These are phyloP conservation scores for Acer yangbiense DNA, from an alignment of 345 rosid species.

Conservation along the genomic window DNA sequence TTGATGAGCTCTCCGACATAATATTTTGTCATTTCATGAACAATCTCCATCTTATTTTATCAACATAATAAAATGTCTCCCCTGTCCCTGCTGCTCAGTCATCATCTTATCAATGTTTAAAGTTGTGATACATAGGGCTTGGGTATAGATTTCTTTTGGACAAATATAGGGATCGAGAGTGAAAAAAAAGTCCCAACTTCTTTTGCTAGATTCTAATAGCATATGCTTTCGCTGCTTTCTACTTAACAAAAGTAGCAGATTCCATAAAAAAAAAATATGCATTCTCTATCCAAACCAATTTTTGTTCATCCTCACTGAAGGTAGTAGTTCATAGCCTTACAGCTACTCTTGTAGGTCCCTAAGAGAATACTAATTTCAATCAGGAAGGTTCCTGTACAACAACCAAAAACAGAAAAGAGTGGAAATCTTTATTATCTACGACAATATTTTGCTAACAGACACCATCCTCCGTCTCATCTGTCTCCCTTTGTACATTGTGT, in stretches of 20 bases:
- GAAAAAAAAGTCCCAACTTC: not conserved
- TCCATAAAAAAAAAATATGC: not conserved
- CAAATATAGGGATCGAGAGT: not conserved
- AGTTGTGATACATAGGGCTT: not conserved
- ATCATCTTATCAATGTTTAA: not conserved
- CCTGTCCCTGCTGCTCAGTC: not conserved
- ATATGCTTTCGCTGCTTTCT: not conserved
- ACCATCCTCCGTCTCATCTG: not conserved
- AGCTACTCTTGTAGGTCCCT: not conserved
- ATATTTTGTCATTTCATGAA: not conserved
- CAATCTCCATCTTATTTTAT: not conserved
- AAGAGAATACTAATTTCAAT: too few relatives aligned
- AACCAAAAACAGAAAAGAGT: not conserved
- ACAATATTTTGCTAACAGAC: not conserved
- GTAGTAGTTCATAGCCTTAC: not conserved
- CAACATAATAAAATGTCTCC: not conserved
- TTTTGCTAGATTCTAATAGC: not conserved
- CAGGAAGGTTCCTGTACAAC: not conserved
- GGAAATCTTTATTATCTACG: not conserved
- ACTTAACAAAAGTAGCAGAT: not conserved
- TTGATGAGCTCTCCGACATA: not conserved
- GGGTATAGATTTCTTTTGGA: conserved; percentile 3
- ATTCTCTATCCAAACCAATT: not conserved
- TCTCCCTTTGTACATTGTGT: not conserved
- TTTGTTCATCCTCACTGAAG: not conserved